phyloP scores from a whole-genome alignment of 1,284 basidiomycete species.

The Prillingera fragicola region DNA sequence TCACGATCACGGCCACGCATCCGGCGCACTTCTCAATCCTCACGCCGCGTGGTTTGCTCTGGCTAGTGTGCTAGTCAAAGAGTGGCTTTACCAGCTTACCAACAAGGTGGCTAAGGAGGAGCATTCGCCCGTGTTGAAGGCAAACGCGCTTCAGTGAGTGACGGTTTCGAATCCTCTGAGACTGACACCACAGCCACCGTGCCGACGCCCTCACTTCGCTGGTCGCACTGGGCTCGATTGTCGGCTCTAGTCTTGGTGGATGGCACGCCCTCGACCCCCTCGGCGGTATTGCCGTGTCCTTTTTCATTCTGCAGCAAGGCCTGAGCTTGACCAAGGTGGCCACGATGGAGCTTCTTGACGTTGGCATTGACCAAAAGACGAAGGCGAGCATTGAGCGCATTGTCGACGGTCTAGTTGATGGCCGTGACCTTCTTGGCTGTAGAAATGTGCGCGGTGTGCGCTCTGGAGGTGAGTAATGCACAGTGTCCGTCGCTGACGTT shows the following conservation, averaged over 20 bases:
- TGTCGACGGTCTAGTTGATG: conserved; percentile 56
- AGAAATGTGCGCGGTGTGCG: conserved; percentile 67
- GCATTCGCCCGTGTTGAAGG: conserved; percentile 79
- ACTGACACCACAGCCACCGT: conserved; percentile 74
- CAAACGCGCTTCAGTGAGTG: conserved; percentile 66
- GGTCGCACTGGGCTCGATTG: conserved; percentile 81
- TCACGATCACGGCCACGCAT: conserved; percentile 26
- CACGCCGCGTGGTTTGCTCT: conserved; percentile 96
- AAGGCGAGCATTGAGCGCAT: conserved; percentile 54
- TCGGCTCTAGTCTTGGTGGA: conserved; percentile 76
- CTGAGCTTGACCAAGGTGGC: conserved; percentile 64
- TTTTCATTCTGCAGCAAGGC: conserved; percentile 86
- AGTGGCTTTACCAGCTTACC: conserved; percentile 85
- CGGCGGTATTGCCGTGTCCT: conserved; percentile 83
- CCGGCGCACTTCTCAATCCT: conserved; percentile 62
- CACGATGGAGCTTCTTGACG: conserved; percentile 78
- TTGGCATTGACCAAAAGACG: conserved; percentile 63
- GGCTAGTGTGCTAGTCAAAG: conserved; percentile 73
- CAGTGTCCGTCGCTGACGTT: neutral
- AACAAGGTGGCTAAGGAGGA: conserved; percentile 84
- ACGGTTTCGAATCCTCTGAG: no score
- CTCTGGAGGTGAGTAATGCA: conserved; percentile 53
- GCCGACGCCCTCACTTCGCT: conserved; percentile 86
- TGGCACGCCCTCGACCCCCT: conserved; percentile 83
- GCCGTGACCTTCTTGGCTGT: conserved; percentile 53